Evolutionary conservation across 2,329 filamentous ascomycete species (phyloP).

Genomic region (Penicillium expansum): DNA sequence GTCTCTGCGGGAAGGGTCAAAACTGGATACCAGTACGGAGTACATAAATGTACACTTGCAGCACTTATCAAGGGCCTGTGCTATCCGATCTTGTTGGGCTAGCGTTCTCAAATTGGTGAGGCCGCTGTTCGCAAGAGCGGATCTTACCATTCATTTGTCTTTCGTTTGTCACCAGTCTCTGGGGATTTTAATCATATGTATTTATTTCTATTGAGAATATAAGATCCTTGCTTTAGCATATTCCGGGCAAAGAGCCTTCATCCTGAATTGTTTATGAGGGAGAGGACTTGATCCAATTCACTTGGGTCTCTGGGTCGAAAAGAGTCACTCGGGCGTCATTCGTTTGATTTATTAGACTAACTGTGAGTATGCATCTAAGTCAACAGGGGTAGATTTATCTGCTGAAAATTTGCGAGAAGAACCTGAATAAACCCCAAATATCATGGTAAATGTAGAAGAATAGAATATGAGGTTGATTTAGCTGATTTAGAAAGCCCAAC

Average conservation of each 20-base stretch:
- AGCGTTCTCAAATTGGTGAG: not conserved
- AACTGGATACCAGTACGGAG: conserved; percentile 6
- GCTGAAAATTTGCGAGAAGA: not conserved
- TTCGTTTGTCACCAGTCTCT: conserved; percentile 12
- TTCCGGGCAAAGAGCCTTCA: not conserved
- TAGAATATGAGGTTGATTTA: not conserved
- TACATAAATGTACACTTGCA: conserved; percentile 14
- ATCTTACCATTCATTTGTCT: conserved; percentile 10
- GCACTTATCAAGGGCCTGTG: conserved; percentile 3
- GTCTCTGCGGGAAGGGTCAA: conserved; percentile 1
- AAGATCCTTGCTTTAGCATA: not conserved
- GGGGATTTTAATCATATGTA: conserved; percentile 10
- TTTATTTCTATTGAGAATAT: conserved; percentile 4
- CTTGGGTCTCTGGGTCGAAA: too few relatives aligned
- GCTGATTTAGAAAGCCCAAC: not conserved
- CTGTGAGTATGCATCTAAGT: not conserved
- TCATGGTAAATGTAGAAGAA: not conserved
- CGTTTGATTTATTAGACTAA: not conserved
- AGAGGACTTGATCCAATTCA: too few relatives aligned
- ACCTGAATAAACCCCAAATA: not conserved
- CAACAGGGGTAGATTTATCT: too few relatives aligned
- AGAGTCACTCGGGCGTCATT: not conserved
- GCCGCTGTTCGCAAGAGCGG: not conserved
- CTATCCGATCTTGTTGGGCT: not conserved
- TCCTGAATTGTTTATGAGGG: not conserved